These are phyloP conservation scores for Davidsoniella neocaledoniae DNA, from an alignment of 2,329 filamentous ascomycete genomes.

Conservation along the genomic window DNA sequence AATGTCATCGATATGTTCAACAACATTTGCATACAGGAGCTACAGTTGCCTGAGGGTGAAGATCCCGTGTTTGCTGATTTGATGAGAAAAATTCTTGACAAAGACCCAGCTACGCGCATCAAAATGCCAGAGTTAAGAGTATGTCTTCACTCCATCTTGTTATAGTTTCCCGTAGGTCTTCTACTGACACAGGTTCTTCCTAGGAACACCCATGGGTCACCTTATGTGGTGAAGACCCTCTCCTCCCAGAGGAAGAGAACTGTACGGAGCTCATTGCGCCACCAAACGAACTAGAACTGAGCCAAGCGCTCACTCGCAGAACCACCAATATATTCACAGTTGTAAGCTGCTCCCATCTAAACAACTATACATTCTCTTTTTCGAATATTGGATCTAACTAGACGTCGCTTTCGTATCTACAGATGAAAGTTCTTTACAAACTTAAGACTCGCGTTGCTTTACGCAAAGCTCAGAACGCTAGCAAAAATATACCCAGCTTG, in stretches of 20 bases:
- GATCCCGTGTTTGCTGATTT: constrained; percentile 58
- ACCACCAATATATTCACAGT: constrained; percentile 77
- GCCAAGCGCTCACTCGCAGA: constrained; percentile 76
- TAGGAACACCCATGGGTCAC: constrained; percentile 93
- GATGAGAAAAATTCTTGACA: constrained; percentile 59
- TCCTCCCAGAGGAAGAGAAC: constrained; percentile 74
- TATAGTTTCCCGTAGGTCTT: too few relatives aligned
- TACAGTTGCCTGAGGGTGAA: constrained; percentile 44
- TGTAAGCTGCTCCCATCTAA: constrained; percentile 28
- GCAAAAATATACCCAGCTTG: not conserved
- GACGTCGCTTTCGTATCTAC: not conserved
- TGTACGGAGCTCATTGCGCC: constrained; percentile 63
- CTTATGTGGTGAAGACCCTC: constrained; percentile 54
- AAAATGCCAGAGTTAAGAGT: constrained; percentile 70
- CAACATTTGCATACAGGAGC: constrained; percentile 58
- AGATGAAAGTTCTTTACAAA: constrained; percentile 81
- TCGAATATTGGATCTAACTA: not conserved
- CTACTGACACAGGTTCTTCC: not conserved
- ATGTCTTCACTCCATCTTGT: constrained; percentile 14
- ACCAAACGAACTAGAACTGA: constrained; percentile 80
- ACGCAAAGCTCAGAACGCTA: constrained; percentile 8
- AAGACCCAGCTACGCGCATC: constrained; percentile 70
- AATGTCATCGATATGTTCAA: constrained; percentile 72
- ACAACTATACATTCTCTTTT: not conserved
- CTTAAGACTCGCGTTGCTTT: constrained; percentile 59